Base-by-base conservation (phyloP, 2,329 filamentous ascomycete genomes). In the Cucurbitaria berberidis region DNA sequence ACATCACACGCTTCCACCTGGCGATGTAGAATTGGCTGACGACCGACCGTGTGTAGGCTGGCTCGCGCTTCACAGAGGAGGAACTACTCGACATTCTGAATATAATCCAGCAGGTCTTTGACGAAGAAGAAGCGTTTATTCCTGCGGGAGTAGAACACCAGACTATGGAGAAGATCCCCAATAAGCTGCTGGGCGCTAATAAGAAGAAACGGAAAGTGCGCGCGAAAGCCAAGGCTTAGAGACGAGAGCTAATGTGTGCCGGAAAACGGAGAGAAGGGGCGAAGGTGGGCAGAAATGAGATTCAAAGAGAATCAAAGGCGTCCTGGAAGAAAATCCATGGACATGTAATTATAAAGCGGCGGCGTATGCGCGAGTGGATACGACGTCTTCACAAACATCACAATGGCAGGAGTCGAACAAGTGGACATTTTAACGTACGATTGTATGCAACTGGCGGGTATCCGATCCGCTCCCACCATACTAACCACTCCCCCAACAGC, bases 61-160 rank as follows among this genome's bases (percentile, higher is more conserved):
- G 63, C 3, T 48, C 59, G 1, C 64, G 74, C 0, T 76, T 75
- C 50, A 50, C 59, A 0, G 72, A 74, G 32, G 58, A 62, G 0
- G 55, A 75, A 36, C 41, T 72, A 0, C 55, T 60, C 18, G 67
- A 71, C 8, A 73, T 76, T 2, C 53, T 76, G 0, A 48, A 30
- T 0, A 66, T 64, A 0, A 64, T 73, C 3, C 48, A 51, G 22
- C 51, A 46, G 0, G 71, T 73, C 2, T 70, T 74, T 43, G 66
- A 70, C 11, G 70, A 72, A 41, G 67, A 70, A 15, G 72, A 75
- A 13, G 53, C 24, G 3, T 29, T 15, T 7, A 73, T 74, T 16
- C 68, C 67, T 0, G 46, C 13, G 3, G 71, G 71, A 0, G 69
- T 64, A 0, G 71, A 74, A 53, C 30, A 63, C 11, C 29, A 53